These are phyloP conservation scores for Curvularia sp. DNA, from an alignment of 2,329 filamentous ascomycete genomes.

Conservation along the genomic window DNA sequence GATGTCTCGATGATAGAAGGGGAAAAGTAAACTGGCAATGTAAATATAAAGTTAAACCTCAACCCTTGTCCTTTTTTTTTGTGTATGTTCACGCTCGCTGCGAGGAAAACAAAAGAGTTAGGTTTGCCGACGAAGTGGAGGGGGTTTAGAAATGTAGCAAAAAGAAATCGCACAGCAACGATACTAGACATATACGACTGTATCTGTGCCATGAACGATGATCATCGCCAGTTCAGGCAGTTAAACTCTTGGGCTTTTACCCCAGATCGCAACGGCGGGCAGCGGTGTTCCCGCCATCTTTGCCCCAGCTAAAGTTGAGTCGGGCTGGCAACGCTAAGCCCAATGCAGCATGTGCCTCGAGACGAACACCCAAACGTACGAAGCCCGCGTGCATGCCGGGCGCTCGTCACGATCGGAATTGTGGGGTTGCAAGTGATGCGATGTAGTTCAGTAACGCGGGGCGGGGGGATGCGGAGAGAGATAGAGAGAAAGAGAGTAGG, in stretches of 20 bases:
- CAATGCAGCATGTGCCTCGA: conserved; percentile 16
- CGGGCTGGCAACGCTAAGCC: not conserved
- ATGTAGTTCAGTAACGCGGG: not conserved
- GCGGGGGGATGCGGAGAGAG: not conserved
- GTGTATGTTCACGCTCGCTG: not conserved
- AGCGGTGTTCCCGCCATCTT: not conserved
- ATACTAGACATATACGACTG: not conserved
- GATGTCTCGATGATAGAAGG: not conserved
- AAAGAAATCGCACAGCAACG: not conserved
- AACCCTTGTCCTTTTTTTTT: not conserved
- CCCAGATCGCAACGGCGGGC: not conserved
- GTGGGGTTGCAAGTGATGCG: conserved; percentile 11
- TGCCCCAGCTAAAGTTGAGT: not conserved
- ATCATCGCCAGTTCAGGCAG: not conserved
- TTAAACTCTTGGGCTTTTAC: not conserved
- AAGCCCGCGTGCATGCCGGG: conserved; percentile 19
- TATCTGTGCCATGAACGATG: not conserved
- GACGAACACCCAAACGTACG: conserved; percentile 16
- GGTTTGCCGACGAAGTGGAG: not conserved
- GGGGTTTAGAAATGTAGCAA: not conserved
- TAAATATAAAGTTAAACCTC: not conserved
- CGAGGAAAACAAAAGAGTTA: not conserved
- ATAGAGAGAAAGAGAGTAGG: too few species aligned
- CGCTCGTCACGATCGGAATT: conserved; percentile 24
- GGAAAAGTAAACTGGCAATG: not conserved